Conservation (phyloP, 1,284 basidiomycete genomes). For the Apiotrichum porosum region DNA sequence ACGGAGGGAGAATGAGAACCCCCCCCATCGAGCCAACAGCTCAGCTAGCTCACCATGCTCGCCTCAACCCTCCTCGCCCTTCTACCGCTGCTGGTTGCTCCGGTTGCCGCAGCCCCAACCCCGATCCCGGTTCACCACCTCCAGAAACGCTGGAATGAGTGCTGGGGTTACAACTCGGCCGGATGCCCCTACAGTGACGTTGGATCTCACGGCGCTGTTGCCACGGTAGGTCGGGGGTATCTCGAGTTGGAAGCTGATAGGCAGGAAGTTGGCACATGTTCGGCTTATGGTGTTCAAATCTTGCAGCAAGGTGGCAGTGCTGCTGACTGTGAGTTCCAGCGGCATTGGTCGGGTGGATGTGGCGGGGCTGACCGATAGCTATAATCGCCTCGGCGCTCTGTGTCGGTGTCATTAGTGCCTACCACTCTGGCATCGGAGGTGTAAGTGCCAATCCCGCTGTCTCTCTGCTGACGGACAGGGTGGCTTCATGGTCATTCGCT, state of each 20-base stretch:
- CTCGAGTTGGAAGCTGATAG: not conserved
- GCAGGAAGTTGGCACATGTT: slow-evolving; percentile 47
- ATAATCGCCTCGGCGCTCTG: slow-evolving; percentile 45
- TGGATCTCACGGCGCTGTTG: slow-evolving; percentile 24
- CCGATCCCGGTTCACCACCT: too few species aligned
- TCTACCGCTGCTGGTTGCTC: not conserved
- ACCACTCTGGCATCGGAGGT: slow-evolving; percentile 49
- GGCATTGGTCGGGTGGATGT: too few species aligned
- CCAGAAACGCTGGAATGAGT: slow-evolving; percentile 18
- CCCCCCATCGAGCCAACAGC: too few species aligned
- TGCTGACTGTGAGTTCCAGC: slow-evolving; percentile 42
- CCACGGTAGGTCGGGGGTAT: slow-evolving; percentile 13
- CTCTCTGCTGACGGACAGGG: too few species aligned
- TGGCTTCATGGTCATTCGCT: slow-evolving; percentile 16
- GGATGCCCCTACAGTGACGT: slow-evolving; percentile 23
- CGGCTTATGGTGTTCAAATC: slow-evolving; percentile 46
- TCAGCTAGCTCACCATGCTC: too few species aligned
- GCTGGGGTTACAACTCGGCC: slow-evolving; percentile 20
- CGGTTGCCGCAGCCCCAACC: not conserved
- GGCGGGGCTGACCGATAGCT: not conserved
- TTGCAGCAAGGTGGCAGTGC: slow-evolving; percentile 47
- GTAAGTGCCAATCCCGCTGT: too few species aligned
- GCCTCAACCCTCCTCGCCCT: not conserved
- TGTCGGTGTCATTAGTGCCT: slow-evolving; percentile 46
- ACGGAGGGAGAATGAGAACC: too few species aligned